Evolutionary conservation across 257 asterid genomes (phyloP).

Genomic region (Handroanthus guayacan): DNA sequence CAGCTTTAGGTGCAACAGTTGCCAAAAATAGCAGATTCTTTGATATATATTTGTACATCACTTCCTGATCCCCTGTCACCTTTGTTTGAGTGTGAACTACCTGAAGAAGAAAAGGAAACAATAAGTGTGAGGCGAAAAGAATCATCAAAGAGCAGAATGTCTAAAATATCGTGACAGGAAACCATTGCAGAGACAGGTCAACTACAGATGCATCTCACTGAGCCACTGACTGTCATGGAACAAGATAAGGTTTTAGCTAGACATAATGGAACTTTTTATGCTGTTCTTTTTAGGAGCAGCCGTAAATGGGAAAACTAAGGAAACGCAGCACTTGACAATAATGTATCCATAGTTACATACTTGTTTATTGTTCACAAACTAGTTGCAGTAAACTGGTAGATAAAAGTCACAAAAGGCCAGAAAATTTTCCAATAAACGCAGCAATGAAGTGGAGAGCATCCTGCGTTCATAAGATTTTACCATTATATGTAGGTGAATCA

Average conservation of each 20-base stretch:
- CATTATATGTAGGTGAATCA: background rate
- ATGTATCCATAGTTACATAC: background rate
- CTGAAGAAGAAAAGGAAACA: conserved; percentile 50
- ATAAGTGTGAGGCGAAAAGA: conserved; percentile 8
- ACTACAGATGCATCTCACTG: conserved; percentile 10
- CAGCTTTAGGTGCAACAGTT: conserved; percentile 89
- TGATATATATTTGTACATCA: conserved; percentile 89
- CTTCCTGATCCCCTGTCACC: conserved; percentile 90
- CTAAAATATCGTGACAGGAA: conserved; percentile 5
- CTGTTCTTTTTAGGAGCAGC: conserved; percentile 2
- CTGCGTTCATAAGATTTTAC: background rate
- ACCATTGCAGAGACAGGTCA: background rate
- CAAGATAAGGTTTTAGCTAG: background rate
- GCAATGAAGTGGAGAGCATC: conserved; percentile 4
- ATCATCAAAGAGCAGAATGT: conserved; percentile 34
- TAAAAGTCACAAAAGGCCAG: background rate
- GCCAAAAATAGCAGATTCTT: conserved; percentile 87
- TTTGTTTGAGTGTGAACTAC: conserved; percentile 98
- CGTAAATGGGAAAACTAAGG: conserved; percentile 11
- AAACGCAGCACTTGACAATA: conserved; percentile 30
- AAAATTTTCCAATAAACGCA: background rate
- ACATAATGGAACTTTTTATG: background rate
- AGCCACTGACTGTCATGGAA: background rate
- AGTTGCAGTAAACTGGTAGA: background rate
- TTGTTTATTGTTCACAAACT: background rate